phyloP scores from a whole-genome alignment of 1,139 yeast genomes.

The Yamadazyma atlantica region DNA sequence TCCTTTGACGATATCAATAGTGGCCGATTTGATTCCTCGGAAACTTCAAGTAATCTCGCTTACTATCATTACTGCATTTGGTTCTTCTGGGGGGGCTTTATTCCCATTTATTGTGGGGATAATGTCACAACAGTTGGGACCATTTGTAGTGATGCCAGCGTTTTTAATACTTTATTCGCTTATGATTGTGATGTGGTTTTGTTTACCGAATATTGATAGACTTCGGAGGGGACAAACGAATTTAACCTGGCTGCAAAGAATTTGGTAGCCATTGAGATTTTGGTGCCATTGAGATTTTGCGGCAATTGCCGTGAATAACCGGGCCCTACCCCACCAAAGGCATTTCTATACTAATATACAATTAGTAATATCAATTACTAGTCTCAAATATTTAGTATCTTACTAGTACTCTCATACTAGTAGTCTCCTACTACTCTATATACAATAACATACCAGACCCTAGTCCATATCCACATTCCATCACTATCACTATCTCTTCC shows the following conservation, averaged over 20 bases:
- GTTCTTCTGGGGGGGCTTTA: constrained; percentile 60
- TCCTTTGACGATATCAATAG: constrained; percentile 51
- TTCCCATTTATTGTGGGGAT: constrained; percentile 59
- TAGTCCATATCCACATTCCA: no score
- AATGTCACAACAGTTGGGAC: constrained; percentile 49
- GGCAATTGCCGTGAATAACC: not conserved
- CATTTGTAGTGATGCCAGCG: constrained; percentile 55
- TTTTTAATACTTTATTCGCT: constrained; percentile 39
- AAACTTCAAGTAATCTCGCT: constrained; percentile 53
- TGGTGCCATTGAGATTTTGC: not conserved
- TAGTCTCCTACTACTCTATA: no score
- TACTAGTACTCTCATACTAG: no score
- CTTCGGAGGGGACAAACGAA: constrained; percentile 9
- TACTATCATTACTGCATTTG: constrained; percentile 59
- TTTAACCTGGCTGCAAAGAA: not conserved
- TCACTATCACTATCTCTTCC: no score
- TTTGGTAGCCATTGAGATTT: not conserved
- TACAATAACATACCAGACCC: no score
- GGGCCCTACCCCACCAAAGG: no score
- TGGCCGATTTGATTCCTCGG: constrained; percentile 49
- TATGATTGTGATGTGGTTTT: constrained; percentile 44
- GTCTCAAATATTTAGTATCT: no score
- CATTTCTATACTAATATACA: no score
- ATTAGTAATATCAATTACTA: no score
- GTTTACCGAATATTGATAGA: constrained; percentile 41